Evolutionary conservation across 2,329 filamentous ascomycete genomes (phyloP).

Genomic region (Trichoderma cornu-damae): DNA sequence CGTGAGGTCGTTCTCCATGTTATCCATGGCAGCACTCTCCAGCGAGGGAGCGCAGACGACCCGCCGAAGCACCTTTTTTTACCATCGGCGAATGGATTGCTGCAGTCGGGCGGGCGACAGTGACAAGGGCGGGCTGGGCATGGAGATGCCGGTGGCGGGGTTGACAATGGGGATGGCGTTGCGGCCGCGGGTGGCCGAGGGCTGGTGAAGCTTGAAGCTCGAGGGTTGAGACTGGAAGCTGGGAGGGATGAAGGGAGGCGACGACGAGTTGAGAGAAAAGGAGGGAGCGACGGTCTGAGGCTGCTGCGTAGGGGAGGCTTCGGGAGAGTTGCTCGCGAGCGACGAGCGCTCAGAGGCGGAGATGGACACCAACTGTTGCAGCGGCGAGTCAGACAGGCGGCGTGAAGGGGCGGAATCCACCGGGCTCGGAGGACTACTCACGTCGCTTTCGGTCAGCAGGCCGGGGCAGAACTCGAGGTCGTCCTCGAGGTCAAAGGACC

Average conservation of each 20-base stretch:
- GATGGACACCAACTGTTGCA: constrained; percentile 74
- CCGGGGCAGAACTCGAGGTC: constrained; percentile 93
- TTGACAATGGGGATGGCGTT: constrained; percentile 98
- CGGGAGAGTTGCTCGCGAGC: constrained; percentile 87
- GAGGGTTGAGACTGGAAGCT: constrained; percentile 60
- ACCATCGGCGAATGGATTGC: constrained; percentile 53
- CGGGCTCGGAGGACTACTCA: constrained; percentile 46
- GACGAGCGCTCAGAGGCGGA: constrained; percentile 93
- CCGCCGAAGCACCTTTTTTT: constrained; percentile 28
- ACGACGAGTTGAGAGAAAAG: constrained; percentile 66
- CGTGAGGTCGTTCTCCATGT: constrained; percentile 30
- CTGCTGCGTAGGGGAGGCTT: constrained; percentile 85
- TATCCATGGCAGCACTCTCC: constrained; percentile 18
- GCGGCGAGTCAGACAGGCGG: constrained; percentile 33
- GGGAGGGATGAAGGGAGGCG: constrained; percentile 61
- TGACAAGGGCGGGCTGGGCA: constrained; percentile 80
- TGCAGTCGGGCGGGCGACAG: constrained; percentile 60
- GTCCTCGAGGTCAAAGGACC: constrained; percentile 93
- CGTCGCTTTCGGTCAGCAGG: constrained; percentile 88
- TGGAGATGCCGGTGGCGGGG: constrained; percentile 79
- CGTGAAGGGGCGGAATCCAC: constrained; percentile 19
- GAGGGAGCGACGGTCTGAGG: constrained; percentile 72
- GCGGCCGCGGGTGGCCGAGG: constrained; percentile 78
- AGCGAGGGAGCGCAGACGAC: constrained; percentile 30
- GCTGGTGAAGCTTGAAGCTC: constrained; percentile 82